Conservation (phyloP, 1,284 basidiomycete species). For the Pyrrhoderma lamaoense region DNA sequence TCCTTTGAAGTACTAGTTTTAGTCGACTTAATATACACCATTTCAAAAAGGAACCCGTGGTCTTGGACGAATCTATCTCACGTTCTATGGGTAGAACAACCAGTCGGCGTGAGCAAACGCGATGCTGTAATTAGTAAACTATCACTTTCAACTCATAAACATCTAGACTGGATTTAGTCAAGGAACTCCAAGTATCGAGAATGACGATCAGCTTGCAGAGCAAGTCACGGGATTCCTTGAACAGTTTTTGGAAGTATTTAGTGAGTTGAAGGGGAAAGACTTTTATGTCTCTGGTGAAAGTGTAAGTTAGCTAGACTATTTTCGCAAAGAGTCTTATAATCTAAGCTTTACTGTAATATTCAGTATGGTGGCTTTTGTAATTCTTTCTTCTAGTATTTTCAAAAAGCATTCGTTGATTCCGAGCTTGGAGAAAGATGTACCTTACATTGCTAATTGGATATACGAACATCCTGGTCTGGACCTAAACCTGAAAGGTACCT, state of each 20-base stretch:
- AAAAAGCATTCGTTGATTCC: no score
- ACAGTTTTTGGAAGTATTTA: constrained; percentile 34
- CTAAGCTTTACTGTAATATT: no score
- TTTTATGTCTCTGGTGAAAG: constrained; percentile 34
- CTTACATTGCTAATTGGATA: constrained; percentile 35
- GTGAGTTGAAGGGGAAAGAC: constrained; percentile 33
- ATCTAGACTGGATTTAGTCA: constrained; percentile 31
- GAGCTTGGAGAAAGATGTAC: constrained; percentile 33
- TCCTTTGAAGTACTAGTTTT: neutral
- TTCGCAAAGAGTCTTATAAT: no score
- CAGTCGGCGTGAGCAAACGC: constrained; percentile 36
- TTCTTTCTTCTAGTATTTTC: no score
- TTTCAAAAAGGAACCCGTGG: constrained; percentile 27
- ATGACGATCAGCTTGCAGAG: constrained; percentile 33
- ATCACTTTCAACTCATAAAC: neutral
- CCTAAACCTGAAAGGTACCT: constrained; percentile 32
- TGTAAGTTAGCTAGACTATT: constrained; percentile 23
- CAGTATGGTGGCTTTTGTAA: constrained; percentile 34
- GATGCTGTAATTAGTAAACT: neutral
- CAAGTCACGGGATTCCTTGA: constrained; percentile 33
- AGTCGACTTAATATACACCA: neutral
- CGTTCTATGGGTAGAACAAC: constrained; percentile 44
- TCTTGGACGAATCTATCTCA: constrained; percentile 40
- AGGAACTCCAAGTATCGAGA: constrained; percentile 29
- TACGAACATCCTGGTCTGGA: constrained; percentile 32